Evolutionary conservation across 805 yeast species (phyloP).

Genomic region (Spathaspora passalidarum): DNA sequence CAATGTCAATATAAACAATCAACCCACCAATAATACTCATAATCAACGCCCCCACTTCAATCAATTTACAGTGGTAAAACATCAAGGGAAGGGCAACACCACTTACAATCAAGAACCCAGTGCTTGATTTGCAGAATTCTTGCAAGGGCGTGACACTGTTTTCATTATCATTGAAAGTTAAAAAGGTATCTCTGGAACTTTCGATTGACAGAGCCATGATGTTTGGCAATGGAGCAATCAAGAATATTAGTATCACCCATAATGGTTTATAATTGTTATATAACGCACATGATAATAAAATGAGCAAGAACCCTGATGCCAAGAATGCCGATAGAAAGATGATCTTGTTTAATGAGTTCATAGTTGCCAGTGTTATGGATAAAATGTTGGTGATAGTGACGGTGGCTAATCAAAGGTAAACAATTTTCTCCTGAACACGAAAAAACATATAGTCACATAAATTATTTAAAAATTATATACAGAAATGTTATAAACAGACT

Average conservation of each 20-base stretch:
- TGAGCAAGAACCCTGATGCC: conserved; percentile 43
- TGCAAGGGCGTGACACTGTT: conserved; percentile 36
- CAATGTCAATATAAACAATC: conserved; percentile 43
- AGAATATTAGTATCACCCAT: conserved; percentile 42
- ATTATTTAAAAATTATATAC: not conserved
- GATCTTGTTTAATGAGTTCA: conserved; percentile 47
- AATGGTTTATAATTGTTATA: conserved; percentile 40
- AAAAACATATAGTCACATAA: not conserved
- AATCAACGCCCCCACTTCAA: conserved; percentile 36
- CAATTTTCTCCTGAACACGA: not conserved
- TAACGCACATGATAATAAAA: conserved; percentile 43
- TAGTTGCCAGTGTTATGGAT: conserved; percentile 9
- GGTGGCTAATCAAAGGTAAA: not conserved
- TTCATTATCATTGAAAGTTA: conserved; percentile 41
- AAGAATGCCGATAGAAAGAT: conserved; percentile 44
- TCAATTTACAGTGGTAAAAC: conserved; percentile 35
- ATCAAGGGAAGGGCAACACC: conserved; percentile 44
- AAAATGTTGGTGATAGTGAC: not conserved
- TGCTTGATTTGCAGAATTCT: conserved; percentile 36
- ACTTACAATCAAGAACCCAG: conserved; percentile 41
- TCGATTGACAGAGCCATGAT: conserved; percentile 37
- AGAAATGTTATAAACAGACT: not conserved
- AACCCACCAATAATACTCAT: conserved; percentile 46
- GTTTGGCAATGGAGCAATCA: conserved; percentile 45
- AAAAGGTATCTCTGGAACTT: conserved; percentile 38